Percentiles rank a stretch among this genome's conserved stretches.
phyloP scores from a whole-genome alignment of 208 protist genomes.

The Leishmania guyanensis region DNA sequence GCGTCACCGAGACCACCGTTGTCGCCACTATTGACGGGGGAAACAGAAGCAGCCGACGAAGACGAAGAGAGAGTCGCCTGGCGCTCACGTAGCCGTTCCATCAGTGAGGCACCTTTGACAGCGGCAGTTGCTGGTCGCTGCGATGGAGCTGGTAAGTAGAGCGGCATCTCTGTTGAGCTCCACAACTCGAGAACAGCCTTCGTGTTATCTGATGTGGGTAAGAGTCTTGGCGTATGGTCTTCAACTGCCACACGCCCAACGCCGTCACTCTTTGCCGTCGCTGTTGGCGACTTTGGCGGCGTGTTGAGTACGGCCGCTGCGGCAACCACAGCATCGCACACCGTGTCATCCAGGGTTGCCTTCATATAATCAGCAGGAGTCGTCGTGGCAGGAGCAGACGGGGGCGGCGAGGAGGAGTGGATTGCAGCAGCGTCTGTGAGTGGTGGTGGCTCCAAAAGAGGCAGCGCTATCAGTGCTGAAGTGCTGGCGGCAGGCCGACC shows the following conservation, averaged over 20 bases:
- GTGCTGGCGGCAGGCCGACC: neutral
- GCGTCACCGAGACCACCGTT: neutral
- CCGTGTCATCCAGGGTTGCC: neutral
- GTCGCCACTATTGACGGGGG: neutral
- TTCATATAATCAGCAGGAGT: constrained; percentile 5
- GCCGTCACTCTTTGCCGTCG: neutral
- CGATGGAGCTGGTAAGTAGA: constrained; percentile 17
- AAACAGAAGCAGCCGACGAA: neutral
- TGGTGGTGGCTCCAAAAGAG: neutral
- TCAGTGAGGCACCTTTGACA: neutral
- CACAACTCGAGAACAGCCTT: constrained; percentile 37
- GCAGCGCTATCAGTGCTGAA: too few species aligned
- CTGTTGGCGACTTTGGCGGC: neutral
- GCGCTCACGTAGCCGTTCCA: constrained; percentile 1
- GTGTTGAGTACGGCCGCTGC: neutral
- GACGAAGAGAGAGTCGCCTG: constrained; percentile 5
- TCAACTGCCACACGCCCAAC: neutral
- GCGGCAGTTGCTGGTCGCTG: constrained; percentile 1
- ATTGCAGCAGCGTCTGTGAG: neutral
- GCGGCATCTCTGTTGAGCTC: constrained; percentile 47
- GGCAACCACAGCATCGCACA: neutral
- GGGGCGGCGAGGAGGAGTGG: neutral
- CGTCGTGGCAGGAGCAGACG: neutral
- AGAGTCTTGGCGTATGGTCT: neutral
- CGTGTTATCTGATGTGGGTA: neutral